Evolutionary conservation across 176 grass and related monocot species (phyloP), one percentile per base, ranked within the genome.

Genomic region (Bonia amplexicaulis): DNA sequence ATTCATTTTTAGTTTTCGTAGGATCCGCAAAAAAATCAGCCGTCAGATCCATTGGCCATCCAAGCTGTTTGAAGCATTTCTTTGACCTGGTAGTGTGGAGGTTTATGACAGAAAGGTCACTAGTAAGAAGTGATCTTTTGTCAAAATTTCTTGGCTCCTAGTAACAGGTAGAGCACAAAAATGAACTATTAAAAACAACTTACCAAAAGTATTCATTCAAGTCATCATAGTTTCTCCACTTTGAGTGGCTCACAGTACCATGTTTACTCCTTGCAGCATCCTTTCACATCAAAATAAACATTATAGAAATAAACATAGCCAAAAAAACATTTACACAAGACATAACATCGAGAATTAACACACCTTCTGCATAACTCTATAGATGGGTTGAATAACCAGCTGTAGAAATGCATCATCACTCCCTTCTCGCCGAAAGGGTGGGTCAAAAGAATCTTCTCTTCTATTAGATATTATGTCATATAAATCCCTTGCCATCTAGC

Each of bases 141-240:
- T n/a, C 49, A 27, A 6, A 53, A 33, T 27, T 72, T 72, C 12
- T 12, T 55, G 7, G 47, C 17, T 62, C 57, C 22, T 64, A 76
- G 62, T 71, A 23, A 65, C 22, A 71, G 47, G 3, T 75, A 74
- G 31, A 26, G 15, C 40, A 52, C 42, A 48, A 59, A 71, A 13
- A 41, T 41, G 29, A 84, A 76, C 10, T 40, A 80, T 61, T 59
- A 92, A 41, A 29, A 82, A 66, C 23, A 31, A 81, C 68, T 82
- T 89, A 98, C 96, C 96, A 98, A 78, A 98, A 98, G 72, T 91
- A 95, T 82, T 98, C 96, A 51, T 98, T 98, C 63, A 98, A 71
- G 76, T 95, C 96, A 68, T 98, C 96, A 82, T 98, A 98, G 76
- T 98, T 98, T 92, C 93, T 93, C 96, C 96, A 98, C 80, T 66